Base-by-base conservation (phyloP, 352 stramenopile genomes). In the Phytophthora sojae region DNA sequence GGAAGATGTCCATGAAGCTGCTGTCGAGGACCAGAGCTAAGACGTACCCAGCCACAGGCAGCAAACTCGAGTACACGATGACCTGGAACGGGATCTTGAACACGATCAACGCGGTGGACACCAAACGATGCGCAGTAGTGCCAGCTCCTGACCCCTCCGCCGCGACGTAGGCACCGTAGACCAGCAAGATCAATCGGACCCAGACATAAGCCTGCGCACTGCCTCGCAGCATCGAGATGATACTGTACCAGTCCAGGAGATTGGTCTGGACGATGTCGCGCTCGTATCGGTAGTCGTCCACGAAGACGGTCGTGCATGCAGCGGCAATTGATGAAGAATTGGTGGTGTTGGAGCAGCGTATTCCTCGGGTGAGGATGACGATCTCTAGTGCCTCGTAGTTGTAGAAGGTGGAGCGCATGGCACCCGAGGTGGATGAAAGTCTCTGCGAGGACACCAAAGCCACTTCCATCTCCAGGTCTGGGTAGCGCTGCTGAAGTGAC, bases 211-310 rank as follows among this genome's bases (percentile, higher is more conserved):
- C 0, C 30, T 91, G 83, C 0, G 73, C 72, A 0, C 54, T 9
- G 1, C 69, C 76, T 23, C 81, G 81, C n/a, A 91, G 57, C 3
- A 63, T n/a, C 12, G 56, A 67, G 14, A 75, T 67, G 23, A 79
- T 47, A 0, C 8, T 21, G n/a, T 65, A 75, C 81, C 77, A 87
- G 37, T 83, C 55, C 14, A 72, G 35, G 3, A 76, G 61, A 39
- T 87, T 76, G 32, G 68, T 86, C 35, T 71, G 59, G 4, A 88
- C 49, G 6, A 71, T 68, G 6, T 71, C 66, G 0, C 81, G 75
- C 37, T 90, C 80, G 29, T 90, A 93, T 37, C 85, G 76, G 15
- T 85, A 89, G 57, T 89, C 81, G 47, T 89, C 81, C 11, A 86
- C 52, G 25, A 85, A 71, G 0, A 85, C 58, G 0, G 81, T 86